Base-by-base conservation (phyloP, 768 basidiomycete species). In the Gyrodon lividus region DNA sequence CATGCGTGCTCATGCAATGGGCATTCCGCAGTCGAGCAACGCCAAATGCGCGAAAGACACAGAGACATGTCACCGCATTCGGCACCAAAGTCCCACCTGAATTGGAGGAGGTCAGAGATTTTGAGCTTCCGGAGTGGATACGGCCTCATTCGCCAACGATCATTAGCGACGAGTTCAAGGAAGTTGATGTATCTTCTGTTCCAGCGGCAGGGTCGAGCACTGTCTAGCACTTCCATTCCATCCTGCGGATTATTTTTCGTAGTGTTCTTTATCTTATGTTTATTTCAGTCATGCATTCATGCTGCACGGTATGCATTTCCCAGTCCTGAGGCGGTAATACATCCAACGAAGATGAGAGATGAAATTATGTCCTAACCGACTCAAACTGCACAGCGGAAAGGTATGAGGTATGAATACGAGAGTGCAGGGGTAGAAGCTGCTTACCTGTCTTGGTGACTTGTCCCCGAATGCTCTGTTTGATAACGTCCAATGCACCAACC, bases 101-200 rank as follows among this genome's bases (percentile, higher is more conserved):
- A 31, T 52, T 82, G 33, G 75, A 77, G 52, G 74, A 77, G 47
- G 52, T 70, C 26, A 72, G 67, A 54, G 83, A 86, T 38, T 88
- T 79, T 58, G 74, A 77, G 57, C 66, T 84, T 33, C 86, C 87
- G 0, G 54, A 66, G 17, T 86, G 82, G 83, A 59, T 84, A 52
- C 60, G 57, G 35, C 56, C 53, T 12, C 55, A 33, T 51, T 63
- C 63, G 49, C 66, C 63, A 28, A 54, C 48, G 4, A 31, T 30
- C 16, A 35, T 46, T 23, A 26, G 35, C 37, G 56, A 63, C 8
- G 46, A 2, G 37, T 13, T 22, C 16, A 48, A 52, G 30, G 59
- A 54, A 35, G 33, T 28, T 19, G 28, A 13, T 37, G 34, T 43
- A 43, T 50, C 35, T 42, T 43, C 42, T 38, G 6, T 33, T 23